These are phyloP conservation scores for Chrysanthemum lavandulifolium DNA, from an alignment of 129 eudicot species.

Conservation along the genomic window DNA sequence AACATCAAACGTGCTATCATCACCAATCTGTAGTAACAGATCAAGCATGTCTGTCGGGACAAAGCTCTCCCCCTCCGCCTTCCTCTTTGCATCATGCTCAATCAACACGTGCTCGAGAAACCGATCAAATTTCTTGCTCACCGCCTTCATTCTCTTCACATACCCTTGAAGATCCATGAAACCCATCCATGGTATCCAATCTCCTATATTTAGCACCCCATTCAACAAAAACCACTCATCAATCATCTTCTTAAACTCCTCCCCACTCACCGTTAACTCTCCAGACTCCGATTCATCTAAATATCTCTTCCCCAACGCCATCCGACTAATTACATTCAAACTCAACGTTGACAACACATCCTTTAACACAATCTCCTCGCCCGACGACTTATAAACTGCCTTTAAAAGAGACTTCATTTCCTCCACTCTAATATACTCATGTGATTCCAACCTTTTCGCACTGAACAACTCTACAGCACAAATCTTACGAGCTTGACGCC, in stretches of 20 bases:
- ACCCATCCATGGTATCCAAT: conserved; percentile 42
- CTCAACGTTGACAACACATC: conserved; percentile 30
- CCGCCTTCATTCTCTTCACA: too few species aligned
- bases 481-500: conserved; percentile 27
- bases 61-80: too few species aligned
- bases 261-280: conserved; percentile 14
- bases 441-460: conserved; percentile 36
- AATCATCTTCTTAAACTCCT: conserved; percentile 39
- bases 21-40: too few species aligned
- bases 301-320: conserved; percentile 43
- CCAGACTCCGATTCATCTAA: conserved; percentile 8
- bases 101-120: too few species aligned
- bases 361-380: conserved; percentile 22
- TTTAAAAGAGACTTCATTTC: conserved; percentile 32
- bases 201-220: conserved; percentile 54
- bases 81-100: too few species aligned
- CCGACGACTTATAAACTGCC: background rate
- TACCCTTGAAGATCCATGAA: conserved; percentile 22
- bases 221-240: conserved; percentile 48
- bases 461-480: conserved; percentile 43
- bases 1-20: too few species aligned
- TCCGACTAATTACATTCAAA: conserved; percentile 42
- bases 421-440: conserved; percentile 40
- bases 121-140: too few species aligned
- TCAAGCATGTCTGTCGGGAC: too few species aligned